Evolutionary conservation across 306 rosid species (phyloP), one percentile per base, ranked within the genome.

Genomic region (Albizia julibrissin): DNA sequence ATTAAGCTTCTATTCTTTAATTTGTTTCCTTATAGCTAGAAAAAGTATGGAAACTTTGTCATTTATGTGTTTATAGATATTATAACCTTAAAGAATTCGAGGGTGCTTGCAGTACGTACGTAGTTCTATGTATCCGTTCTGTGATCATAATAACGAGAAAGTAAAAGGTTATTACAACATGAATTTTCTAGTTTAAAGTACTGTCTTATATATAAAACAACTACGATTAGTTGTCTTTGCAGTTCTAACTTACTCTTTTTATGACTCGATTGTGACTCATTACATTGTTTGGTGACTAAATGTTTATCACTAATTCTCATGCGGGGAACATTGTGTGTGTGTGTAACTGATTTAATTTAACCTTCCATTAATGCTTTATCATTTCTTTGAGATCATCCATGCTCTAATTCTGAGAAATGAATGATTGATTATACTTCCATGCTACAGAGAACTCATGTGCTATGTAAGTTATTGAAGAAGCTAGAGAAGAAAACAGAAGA

Each of bases 381-480:
- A 19, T 40, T 6, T 66, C 34, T 14, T 31, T 59, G 1, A 10
- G 27, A 46, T 12, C 47, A 26, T 65, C 43, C 78, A 56, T 75
- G 68, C 56, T 11, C 34, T 65, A 56, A 58, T 77, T 44, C 67
- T 42, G 29, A 75, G 18, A 31, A 31, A 64, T 44, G 5, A 75
- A 52, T 37, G 15, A 26, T 37, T 76, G 74, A 75, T 74, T 42
- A 58, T 47, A 16, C 69, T 49, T 85, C 56, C 73, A 70, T 78
- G 75, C 34, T 81, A 75, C 77, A 91, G 98, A 77, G 64, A 54
- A 39, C 78, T 27, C 85, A 82, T 71, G 93, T 91, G 62, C 6
- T 94, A 46, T 83, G 90, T 75, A 87, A 83, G 37, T 31, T 94
- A 80, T 83, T n/a, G 79, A 61, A 72, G 54, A 88, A 90, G 27